Percentiles rank a stretch among this genome's conserved stretches.
Evolutionary conservation across 2,329 filamentous ascomycete species (phyloP).

Genomic region (Dactylonectria macrodidyma): DNA sequence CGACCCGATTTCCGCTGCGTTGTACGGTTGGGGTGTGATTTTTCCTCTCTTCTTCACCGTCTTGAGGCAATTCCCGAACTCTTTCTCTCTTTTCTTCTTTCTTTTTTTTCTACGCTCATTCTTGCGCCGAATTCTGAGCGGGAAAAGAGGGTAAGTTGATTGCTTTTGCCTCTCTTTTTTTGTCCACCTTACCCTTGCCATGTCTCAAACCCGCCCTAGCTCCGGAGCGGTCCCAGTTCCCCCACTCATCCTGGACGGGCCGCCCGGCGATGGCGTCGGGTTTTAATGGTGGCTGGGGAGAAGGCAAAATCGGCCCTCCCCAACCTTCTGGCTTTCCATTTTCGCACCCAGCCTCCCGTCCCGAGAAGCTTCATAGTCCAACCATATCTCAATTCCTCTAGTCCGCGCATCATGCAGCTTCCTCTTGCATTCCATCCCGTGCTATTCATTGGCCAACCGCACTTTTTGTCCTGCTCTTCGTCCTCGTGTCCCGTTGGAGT

Average conservation of each 20-base stretch:
- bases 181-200: neutral
- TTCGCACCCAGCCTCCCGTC: slow-evolving; percentile 47
- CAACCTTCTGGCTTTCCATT: slow-evolving; percentile 42
- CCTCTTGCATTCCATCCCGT: slow-evolving; percentile 50
- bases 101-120: neutral
- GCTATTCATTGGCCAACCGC: slow-evolving; percentile 53
- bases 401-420: slow-evolving; percentile 50
- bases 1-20: slow-evolving; percentile 12
- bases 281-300: slow-evolving; percentile 44
- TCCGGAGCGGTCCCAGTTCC: neutral
- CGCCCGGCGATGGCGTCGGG: slow-evolving; percentile 40
- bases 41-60: slow-evolving; percentile 3
- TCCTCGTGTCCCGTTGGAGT: slow-evolving; percentile 50
- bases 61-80: neutral
- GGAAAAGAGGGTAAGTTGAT: neutral
- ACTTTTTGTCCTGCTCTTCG: slow-evolving; percentile 32
- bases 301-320: slow-evolving; percentile 32
- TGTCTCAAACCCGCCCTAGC: neutral
- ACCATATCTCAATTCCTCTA: slow-evolving; percentile 50
- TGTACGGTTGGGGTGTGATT: slow-evolving; percentile 6
- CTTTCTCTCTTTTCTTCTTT: neutral
- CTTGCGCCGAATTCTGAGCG: neutral
- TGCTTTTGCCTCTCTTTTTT: neutral
- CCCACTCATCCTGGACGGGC: slow-evolving; percentile 21
- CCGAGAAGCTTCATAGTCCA: slow-evolving; percentile 48